phyloP scores from a whole-genome alignment of 2,329 filamentous ascomycete genomes.

The Colletotrichum sp. region DNA sequence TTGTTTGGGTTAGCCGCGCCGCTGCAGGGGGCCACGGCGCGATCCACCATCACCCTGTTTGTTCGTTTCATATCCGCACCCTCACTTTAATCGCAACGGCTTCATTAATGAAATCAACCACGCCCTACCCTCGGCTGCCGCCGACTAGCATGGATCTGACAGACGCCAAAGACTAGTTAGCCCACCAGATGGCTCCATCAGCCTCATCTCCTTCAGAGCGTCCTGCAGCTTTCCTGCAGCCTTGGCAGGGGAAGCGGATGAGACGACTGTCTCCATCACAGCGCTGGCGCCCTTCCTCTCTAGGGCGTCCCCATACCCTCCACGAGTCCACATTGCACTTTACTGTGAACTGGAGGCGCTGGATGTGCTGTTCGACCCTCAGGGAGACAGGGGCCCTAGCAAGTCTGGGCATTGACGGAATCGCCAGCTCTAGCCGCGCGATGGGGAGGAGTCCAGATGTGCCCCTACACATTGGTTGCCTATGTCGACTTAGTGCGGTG shows the following conservation, averaged over 20 bases:
- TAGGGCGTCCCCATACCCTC: not conserved
- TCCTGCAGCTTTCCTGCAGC: conserved; percentile 4
- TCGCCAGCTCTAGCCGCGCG: conserved; percentile 20
- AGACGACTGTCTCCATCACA: conserved; percentile 12
- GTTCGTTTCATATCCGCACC: conserved; percentile 11
- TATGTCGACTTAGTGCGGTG: not conserved
- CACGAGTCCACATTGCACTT: not conserved
- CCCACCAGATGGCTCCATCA: not conserved
- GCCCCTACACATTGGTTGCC: conserved; percentile 5
- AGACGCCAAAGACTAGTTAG: not conserved
- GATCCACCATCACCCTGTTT: conserved; percentile 12
- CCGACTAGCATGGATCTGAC: conserved; percentile 3
- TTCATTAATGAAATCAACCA: conserved; percentile 8
- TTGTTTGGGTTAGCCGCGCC: conserved; percentile 19
- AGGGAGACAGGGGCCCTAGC: not conserved
- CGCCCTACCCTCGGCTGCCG: conserved; percentile 10
- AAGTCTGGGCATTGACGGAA: conserved; percentile 2
- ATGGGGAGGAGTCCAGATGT: not conserved
- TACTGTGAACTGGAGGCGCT: not conserved
- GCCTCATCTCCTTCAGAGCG: conserved; percentile 7
- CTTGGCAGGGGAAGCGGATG: conserved; percentile 17
- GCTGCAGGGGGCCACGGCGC: conserved; percentile 1
- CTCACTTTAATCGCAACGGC: conserved; percentile 18
- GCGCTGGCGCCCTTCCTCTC: not conserved
- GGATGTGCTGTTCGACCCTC: not conserved